Base-by-base conservation (phyloP, 768 basidiomycete species). In the Wakefieldia striispora region DNA sequence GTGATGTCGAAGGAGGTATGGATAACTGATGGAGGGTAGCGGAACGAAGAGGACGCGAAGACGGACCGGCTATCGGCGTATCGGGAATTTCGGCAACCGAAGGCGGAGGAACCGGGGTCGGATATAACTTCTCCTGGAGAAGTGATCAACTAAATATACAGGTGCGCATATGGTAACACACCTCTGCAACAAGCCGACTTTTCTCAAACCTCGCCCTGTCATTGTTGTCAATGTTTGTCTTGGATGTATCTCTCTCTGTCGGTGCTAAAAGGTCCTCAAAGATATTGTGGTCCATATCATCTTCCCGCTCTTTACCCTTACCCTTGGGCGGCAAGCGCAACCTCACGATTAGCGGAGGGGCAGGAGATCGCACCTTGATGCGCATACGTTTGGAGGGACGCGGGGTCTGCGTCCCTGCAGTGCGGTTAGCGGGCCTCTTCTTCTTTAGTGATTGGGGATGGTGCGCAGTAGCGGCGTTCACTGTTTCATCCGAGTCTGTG, bases 231-330 rank as follows among this genome's bases (percentile, higher is more conserved):
- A 95, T 86, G 0, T 66, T 65, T 8, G 93, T 92, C 62, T 81
- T 84, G 19, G 75, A 70, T 38, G 78, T 84, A 62, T 92, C 91
- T 31, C 91, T 80, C 47, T 95, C 88, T 16, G 74, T 74, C 2
- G 75, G 68, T 13, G 67, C 68, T 31, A 98, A 75, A 35, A 95
- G 76, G 19, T 93, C 94, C 40, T 97, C 94, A 61, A 95, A 97
- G 43, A 93, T 73, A 21, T 85, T 84, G 37, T 71, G 67, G 11
- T 69, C 66, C 23, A 74, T 72, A 7, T 84, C 84, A 9, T 85
- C 84, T 46, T 90, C 86, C 16, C 78, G 77, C 35, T 83, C 83
- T 62, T 82, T 86, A 27, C 81, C 81, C 64, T 87, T 88, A 26
- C 80, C 79, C 57, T 82, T 80, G n/a, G 76, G 75, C 1, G 77